These are phyloP conservation scores for Cercis canadensis DNA, from an alignment of 306 rosid genomes.

Conservation along the genomic window DNA sequence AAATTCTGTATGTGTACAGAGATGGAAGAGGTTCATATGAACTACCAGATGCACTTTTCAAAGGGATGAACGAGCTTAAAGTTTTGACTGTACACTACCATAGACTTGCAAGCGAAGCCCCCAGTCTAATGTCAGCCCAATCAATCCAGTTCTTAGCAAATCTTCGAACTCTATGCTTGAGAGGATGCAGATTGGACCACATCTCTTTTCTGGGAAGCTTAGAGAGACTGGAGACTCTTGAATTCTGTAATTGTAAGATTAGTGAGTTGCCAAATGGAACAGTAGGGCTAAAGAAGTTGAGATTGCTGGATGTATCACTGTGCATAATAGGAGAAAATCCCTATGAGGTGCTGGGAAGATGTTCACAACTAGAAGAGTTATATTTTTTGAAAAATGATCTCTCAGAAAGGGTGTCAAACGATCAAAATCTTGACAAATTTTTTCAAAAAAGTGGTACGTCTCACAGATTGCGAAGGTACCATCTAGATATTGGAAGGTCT, in stretches of 20 bases:
- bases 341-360: not conserved
- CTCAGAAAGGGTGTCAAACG: too few relatives aligned
- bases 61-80: not conserved
- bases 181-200: not conserved
- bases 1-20: too few relatives aligned
- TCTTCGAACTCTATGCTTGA: not conserved
- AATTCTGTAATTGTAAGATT: not conserved
- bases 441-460: too few relatives aligned
- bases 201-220: not conserved
- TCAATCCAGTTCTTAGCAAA: constrained; percentile 3
- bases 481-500: not conserved
- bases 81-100: not conserved
- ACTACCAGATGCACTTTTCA: not conserved
- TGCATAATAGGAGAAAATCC: not conserved
- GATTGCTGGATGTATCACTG: not conserved
- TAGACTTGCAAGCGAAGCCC: not conserved
- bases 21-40: not conserved
- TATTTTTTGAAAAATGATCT: not conserved
- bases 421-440: too few relatives aligned
- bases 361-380: constrained; percentile 5
- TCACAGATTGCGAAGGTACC: not conserved
- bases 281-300: not conserved
- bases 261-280: not conserved
- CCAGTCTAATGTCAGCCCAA: not conserved
- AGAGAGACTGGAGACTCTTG: not conserved